Evolutionary conservation across 1,139 yeast genomes (phyloP).

Genomic region (Kurtzmaniella quercitrusa): DNA sequence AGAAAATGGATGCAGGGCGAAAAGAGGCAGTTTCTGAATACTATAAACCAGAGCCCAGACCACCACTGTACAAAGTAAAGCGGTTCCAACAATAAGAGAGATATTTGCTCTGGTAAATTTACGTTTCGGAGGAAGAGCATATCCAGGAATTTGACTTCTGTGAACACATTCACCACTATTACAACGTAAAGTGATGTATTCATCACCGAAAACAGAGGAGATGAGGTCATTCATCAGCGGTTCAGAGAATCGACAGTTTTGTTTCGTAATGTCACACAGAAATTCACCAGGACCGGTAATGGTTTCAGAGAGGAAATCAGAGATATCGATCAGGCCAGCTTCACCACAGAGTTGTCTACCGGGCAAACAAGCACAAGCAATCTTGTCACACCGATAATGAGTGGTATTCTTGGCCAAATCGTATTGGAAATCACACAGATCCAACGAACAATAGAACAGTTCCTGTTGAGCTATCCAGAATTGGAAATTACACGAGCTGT

Average conservation of each 20-base stretch:
- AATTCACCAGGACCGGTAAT: conserved; percentile 93
- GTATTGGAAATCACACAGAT: conserved; percentile 63
- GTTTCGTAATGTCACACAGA: conserved; percentile 61
- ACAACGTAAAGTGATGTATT: conserved; percentile 76
- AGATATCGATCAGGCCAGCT: conserved; percentile 88
- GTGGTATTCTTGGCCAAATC: conserved; percentile 65
- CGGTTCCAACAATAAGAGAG: conserved; percentile 47
- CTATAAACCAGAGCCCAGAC: conserved; percentile 46
- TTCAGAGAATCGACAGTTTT: conserved; percentile 76
- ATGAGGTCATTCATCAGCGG: conserved; percentile 95
- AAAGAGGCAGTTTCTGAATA: conserved; percentile 62
- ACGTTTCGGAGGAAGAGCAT: conserved; percentile 59
- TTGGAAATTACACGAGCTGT: conserved; percentile 76
- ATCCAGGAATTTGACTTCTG: conserved; percentile 90
- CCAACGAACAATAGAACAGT: conserved; percentile 83
- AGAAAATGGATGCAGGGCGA: conserved; percentile 23
- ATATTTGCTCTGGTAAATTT: conserved; percentile 47
- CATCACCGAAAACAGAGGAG: conserved; percentile 88
- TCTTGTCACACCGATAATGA: conserved; percentile 71
- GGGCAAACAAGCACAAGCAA: conserved; percentile 83
- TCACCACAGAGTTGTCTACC: conserved; percentile 93
- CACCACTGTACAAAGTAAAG: conserved; percentile 33
- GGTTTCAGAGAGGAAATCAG: conserved; percentile 87
- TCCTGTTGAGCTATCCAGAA: conserved; percentile 93
- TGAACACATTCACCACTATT: conserved; percentile 88